Conservation (phyloP, 805 yeast species). For the Jamesozyma gamospora region DNA sequence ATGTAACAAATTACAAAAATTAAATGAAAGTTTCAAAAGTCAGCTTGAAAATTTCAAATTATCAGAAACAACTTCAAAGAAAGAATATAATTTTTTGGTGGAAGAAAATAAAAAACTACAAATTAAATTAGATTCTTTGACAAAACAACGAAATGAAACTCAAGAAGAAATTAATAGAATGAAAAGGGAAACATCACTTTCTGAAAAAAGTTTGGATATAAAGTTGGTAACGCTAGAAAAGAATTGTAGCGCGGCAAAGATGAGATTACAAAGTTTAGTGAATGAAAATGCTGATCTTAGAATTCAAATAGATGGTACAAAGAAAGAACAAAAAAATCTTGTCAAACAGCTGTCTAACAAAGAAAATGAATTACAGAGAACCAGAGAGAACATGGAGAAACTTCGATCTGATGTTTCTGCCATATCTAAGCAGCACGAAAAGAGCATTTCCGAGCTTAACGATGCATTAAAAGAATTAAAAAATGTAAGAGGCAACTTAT, state of each 20-base stretch:
- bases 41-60: slow-evolving; percentile 44
- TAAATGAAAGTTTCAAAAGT: slow-evolving; percentile 34
- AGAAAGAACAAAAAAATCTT: slow-evolving; percentile 30
- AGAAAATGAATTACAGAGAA: slow-evolving; percentile 27
- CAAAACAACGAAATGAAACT: slow-evolving; percentile 15
- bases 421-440: slow-evolving; percentile 26
- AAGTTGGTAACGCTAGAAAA: slow-evolving; percentile 29
- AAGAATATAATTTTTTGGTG: not conserved
- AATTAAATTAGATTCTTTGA: slow-evolving; percentile 8
- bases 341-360: slow-evolving; percentile 30
- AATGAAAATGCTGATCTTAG: slow-evolving; percentile 38
- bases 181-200: slow-evolving; percentile 22
- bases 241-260: slow-evolving; percentile 29
- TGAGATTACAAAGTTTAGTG: slow-evolving; percentile 31
- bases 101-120: slow-evolving; percentile 5
- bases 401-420: slow-evolving; percentile 22
- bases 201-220: slow-evolving; percentile 29
- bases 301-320: slow-evolving; percentile 31
- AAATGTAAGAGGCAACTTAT: slow-evolving; percentile 20
- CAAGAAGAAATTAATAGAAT: slow-evolving; percentile 28
- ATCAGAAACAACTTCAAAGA: slow-evolving; percentile 1
- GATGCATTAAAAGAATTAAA: slow-evolving; percentile 21
- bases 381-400: slow-evolving; percentile 20
- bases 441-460: slow-evolving; percentile 22
- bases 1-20: not conserved